Base-by-base conservation (phyloP, 192 early-diverging fungal species). In the Backusella macrospora region DNA sequence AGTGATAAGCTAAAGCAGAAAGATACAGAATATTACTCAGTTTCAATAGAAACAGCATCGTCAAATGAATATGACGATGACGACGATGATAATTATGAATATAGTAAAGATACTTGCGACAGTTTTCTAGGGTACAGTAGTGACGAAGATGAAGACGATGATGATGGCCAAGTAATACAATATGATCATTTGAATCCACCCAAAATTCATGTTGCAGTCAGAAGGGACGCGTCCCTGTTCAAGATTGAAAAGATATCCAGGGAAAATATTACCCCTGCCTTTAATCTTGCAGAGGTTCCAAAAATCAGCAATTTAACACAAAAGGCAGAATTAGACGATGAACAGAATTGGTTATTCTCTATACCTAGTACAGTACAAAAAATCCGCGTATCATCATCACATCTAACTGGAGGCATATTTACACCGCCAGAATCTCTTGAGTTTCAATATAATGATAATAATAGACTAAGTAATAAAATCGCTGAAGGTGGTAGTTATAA, bases 191-290 rank as follows among this genome's bases (percentile, higher is more conserved):
- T 59, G 52, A 59, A 59, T 7, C 43, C 44, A 26, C 37, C 65
- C 8, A n/a, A 66, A 43, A 68, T 68, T n/a, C 67, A 68, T 47
- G 34, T 68, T 23, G 67, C 67, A 29, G 67, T 68, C 9, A 45
- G 67, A 68, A 68, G 43, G 26, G 67, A 68, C 42, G 67, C 67
- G 13, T 68, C 67, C 42, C 44, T 68, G 6, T 68, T 68, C 12
- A 68, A 68, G 13, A 68, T 68, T 47, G 67, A 68, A 45, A 68
- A 68, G 18, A 18, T 68, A 68, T 42, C 67, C 44, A 68, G 21
- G 65, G 39, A 38, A 66, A 66, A 42, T 8, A 39, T 42, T 9
- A 18, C 52, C 7, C 52, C 52, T 59, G 52, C 52, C 52, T 59
- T 59, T 59, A 59, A 59, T 59, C 52, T 59, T 59, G 52, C 52